Percentiles rank a stretch among this genome's conserved stretches.
Conservation (phyloP, 805 yeast genomes). For the Kazachstania taianensis region DNA sequence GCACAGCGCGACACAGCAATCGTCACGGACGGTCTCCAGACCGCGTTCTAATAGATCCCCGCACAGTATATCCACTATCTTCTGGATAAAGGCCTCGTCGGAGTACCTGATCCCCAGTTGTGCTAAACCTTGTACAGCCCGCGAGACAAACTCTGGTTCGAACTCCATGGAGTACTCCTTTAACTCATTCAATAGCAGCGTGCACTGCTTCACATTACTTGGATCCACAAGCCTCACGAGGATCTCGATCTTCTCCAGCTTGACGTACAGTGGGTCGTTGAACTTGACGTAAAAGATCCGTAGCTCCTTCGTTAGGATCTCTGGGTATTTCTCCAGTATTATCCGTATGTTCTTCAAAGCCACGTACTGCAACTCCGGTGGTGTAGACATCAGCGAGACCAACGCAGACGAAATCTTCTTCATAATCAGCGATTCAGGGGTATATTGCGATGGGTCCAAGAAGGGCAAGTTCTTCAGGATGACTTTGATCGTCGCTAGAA, state of each 20-base stretch:
- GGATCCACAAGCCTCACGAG: slow-evolving; percentile 59
- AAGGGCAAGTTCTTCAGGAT: slow-evolving; percentile 57
- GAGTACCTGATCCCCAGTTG: slow-evolving; percentile 58
- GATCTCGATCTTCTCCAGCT: slow-evolving; percentile 67
- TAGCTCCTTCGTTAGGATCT: slow-evolving; percentile 62
- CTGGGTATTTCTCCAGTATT: slow-evolving; percentile 81
- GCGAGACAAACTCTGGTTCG: slow-evolving; percentile 64
- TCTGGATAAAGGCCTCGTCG: slow-evolving; percentile 36
- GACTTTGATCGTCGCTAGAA: slow-evolving; percentile 72
- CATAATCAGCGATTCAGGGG: slow-evolving; percentile 30
- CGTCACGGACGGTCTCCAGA: slow-evolving; percentile 57
- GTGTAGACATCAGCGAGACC: slow-evolving; percentile 75
- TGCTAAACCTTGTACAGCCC: slow-evolving; percentile 58
- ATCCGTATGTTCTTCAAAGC: slow-evolving; percentile 86
- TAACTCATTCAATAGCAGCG: slow-evolving; percentile 54
- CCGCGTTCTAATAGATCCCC: slow-evolving; percentile 45
- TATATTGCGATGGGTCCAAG: slow-evolving; percentile 27
- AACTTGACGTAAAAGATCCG: slow-evolving; percentile 85
- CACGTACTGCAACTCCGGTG: slow-evolving; percentile 92
- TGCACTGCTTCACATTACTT: slow-evolving; percentile 36
- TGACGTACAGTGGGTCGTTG: slow-evolving; percentile 71
- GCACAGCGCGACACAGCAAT: slow-evolving; percentile 47
- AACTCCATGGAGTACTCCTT: slow-evolving; percentile 79
- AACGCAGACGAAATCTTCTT: slow-evolving; percentile 75
- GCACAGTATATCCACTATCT: slow-evolving; percentile 46